Percentiles rank a stretch among this genome's conserved stretches.
Conservation (phyloP, 345 rosid genomes). For the Corchorus olitorius region DNA sequence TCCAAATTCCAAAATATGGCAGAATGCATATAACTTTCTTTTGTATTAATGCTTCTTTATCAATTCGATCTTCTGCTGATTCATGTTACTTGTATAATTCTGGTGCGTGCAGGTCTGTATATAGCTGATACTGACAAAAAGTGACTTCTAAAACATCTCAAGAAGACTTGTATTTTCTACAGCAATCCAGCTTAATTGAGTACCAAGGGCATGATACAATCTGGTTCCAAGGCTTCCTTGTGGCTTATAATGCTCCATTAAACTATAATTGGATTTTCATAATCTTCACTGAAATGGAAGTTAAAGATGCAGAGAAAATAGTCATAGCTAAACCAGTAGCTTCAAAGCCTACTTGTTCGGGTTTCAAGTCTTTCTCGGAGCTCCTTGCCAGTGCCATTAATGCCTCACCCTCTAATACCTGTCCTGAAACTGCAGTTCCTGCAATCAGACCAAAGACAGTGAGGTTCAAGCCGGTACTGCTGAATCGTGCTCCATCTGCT, state of each 20-base stretch:
- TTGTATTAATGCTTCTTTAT: neutral
- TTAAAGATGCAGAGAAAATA: constrained; percentile 63
- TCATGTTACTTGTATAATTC: neutral
- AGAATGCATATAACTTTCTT: neutral
- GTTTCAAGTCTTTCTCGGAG: constrained; percentile 69
- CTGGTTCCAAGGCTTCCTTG: neutral
- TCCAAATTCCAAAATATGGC: neutral
- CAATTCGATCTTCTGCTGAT: neutral
- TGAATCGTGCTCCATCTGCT: constrained; percentile 37
- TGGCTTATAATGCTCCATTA: constrained; percentile 6
- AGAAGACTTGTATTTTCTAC: neutral
- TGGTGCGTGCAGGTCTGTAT: neutral
- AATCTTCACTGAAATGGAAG: constrained; percentile 50
- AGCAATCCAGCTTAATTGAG: constrained; percentile 3
- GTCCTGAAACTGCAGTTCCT: constrained; percentile 47
- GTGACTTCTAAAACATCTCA: neutral
- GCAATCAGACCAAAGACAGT: constrained; percentile 80
- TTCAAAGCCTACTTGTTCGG: constrained; percentile 71
- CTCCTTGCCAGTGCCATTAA: constrained; percentile 63
- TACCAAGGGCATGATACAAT: neutral
- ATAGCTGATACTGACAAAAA: neutral
- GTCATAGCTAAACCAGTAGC: constrained; percentile 85
- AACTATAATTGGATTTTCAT: constrained; percentile 12
- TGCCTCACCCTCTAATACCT: constrained; percentile 41
- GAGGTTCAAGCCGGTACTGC: constrained; percentile 52